phyloP scores from a whole-genome alignment of 2,329 filamentous ascomycete genomes.

The Scortechinia acanthostroma region DNA sequence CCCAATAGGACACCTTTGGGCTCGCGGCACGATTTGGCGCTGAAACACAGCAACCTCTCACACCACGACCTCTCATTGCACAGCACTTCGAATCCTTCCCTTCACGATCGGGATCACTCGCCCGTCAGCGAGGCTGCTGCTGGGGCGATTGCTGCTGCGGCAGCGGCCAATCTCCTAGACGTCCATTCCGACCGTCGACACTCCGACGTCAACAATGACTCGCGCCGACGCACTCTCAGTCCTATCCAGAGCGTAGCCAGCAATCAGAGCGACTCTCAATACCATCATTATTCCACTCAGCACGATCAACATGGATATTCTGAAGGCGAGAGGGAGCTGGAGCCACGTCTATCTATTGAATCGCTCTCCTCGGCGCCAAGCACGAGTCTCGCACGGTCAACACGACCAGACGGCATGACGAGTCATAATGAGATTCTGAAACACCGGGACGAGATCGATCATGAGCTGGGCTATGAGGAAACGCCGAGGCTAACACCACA shows the following conservation, averaged over 20 bases:
- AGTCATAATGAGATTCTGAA: too few relatives aligned
- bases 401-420: background rate
- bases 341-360: background rate
- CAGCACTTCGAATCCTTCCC: background rate
- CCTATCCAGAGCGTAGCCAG: constrained; percentile 1
- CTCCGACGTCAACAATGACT: too few relatives aligned
- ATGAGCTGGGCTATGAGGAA: background rate
- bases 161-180: background rate
- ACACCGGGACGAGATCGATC: background rate
- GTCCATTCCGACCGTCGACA: background rate
- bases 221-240: background rate
- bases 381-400: background rate
- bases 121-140: background rate
- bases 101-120: background rate
- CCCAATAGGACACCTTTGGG: background rate
- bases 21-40: background rate
- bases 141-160: background rate
- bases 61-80: background rate
- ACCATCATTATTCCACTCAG: too few relatives aligned
- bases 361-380: background rate
- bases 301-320: too few relatives aligned
- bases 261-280: background rate
- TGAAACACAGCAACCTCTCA: background rate
- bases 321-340: background rate
- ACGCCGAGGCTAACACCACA: background rate